Evolutionary conservation across 2,329 filamentous ascomycete genomes (phyloP), one percentile per base, ranked within the genome.

Genomic region (Elsinoe batatas): DNA sequence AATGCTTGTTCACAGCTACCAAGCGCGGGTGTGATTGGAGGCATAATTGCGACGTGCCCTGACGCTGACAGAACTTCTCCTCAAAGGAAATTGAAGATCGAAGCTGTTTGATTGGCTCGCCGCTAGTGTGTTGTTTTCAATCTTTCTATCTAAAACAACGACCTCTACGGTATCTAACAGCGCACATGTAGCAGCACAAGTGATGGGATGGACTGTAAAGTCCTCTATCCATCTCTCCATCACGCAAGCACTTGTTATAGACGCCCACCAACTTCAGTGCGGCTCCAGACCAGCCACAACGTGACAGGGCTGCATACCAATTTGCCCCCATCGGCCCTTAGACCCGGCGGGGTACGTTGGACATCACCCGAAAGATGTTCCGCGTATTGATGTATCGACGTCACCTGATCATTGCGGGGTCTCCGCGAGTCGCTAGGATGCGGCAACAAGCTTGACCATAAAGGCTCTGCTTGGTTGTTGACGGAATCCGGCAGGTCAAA

Each of bases 21-120:
- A 51, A 35, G 47, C 47, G 36, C 38, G 33, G 36, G 17, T 10
- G 20, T 51, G 47, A 51, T 51, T 51, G 47, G 47, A 51, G 47
- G 47, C 35, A 51, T 44, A 51, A 51, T 37, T 37, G 32, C 32
- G 26, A 35, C 22, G 7, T 10, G 15, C 22, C 44, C 44, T 49
- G 10, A 15, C 15, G 33, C n/a, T 35, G 26, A 49, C 44, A 35
- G 26, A 35, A 33, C 20, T 26, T 33, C 32, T 49, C 12, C 44
- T 33, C 22, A 20, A 49, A 38, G 33, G 32, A 37, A 26, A 38
- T 44, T 33, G 47, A 38, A 51, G 47, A 51, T 38, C 17, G 7
- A 30, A 30, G 26, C 26, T 30, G 4, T 30, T 30, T 8, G 26
- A 30, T 30, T 30, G 26, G 26, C 7, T 30, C 26, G 26, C 26